These are phyloP conservation scores for Sphagnum magellanicum DNA, from an alignment of 228 moss, liverwort and hornwort species.

Conservation along the genomic window DNA sequence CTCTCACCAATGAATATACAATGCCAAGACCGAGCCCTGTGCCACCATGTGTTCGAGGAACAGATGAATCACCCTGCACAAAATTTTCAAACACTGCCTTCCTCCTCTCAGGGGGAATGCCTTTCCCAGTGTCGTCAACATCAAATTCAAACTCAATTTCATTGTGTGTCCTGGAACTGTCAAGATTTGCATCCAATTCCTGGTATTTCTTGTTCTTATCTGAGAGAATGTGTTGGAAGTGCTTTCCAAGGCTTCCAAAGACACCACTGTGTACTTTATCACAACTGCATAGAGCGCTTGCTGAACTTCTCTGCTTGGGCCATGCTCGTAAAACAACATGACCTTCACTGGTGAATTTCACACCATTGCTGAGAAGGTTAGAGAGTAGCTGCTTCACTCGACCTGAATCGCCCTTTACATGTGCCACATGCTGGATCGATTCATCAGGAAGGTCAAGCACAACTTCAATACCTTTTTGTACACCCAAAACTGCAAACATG, in stretches of 20 bases:
- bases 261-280: slow-evolving; percentile 8
- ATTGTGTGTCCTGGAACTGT: slow-evolving; percentile 6
- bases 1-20: slow-evolving; percentile 43
- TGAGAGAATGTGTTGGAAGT: slow-evolving; percentile 18
- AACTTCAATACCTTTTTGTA: slow-evolving; percentile 41
- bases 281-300: not conserved
- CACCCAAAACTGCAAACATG: slow-evolving; percentile 49
- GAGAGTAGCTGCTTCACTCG: slow-evolving; percentile 43
- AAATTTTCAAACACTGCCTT: slow-evolving; percentile 52
- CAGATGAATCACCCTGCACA: slow-evolving; percentile 38
- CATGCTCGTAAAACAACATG: slow-evolving; percentile 49
- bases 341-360: slow-evolving; percentile 37
- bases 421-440: slow-evolving; percentile 27
- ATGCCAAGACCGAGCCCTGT: slow-evolving; percentile 55
- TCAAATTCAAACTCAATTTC: slow-evolving; percentile 42
- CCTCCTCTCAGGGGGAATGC: slow-evolving; percentile 35
- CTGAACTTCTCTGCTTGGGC: slow-evolving; percentile 21
- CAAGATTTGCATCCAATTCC: slow-evolving; percentile 7
- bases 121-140: slow-evolving; percentile 54
- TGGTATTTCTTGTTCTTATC: slow-evolving; percentile 10
- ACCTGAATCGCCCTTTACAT: slow-evolving; percentile 35
- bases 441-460: slow-evolving; percentile 49
- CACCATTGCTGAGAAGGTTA: slow-evolving; percentile 44
- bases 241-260: slow-evolving; percentile 18
- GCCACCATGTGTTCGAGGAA: slow-evolving; percentile 39